A percentile compares a stretch with the other conserved stretches of the same genome.
Conservation (phyloP, 352 stramenopile species). For the Globisporangium middletonii region DNA sequence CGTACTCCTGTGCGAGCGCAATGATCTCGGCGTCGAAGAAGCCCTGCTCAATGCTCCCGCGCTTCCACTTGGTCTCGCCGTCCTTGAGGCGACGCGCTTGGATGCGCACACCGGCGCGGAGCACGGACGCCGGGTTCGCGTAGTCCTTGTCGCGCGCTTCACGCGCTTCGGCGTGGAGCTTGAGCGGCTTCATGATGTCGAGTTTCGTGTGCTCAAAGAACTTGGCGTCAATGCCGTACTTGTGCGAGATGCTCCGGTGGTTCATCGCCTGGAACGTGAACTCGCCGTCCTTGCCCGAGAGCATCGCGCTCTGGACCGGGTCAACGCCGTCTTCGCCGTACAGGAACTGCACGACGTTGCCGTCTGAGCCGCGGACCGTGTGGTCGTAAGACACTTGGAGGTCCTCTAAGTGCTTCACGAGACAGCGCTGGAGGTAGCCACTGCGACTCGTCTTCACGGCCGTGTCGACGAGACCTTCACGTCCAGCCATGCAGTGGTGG, state of each 20-base stretch:
- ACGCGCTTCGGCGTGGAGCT: slow-evolving; percentile 66
- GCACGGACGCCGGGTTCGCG: slow-evolving; percentile 22
- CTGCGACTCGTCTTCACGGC: slow-evolving; percentile 99
- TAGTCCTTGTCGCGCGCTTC: slow-evolving; percentile 48
- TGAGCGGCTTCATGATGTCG: slow-evolving; percentile 83
- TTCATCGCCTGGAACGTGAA: slow-evolving; percentile 97
- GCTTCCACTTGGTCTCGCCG: slow-evolving; percentile 84
- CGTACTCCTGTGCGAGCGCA: slow-evolving; percentile 47
- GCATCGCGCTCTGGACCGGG: slow-evolving; percentile 91
- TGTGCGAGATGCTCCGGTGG: slow-evolving; percentile 92
- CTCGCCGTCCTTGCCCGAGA: slow-evolving; percentile 90
- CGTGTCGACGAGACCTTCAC: slow-evolving; percentile 98
- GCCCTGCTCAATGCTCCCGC: slow-evolving; percentile 71
- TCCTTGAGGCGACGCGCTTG: slow-evolving; percentile 67
- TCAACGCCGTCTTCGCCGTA: slow-evolving; percentile 99
- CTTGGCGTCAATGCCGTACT: slow-evolving; percentile 86
- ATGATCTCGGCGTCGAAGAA: slow-evolving; percentile 70
- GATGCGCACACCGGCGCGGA: slow-evolving; percentile 53
- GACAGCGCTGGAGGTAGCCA: slow-evolving; percentile 98
- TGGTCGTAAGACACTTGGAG: slow-evolving; percentile 98
- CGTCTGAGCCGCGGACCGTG: slow-evolving; percentile 97
- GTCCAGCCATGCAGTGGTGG: slow-evolving; percentile 99
- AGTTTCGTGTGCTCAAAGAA: slow-evolving; percentile 90
- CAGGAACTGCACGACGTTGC: slow-evolving; percentile 98
- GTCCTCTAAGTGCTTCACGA: slow-evolving; percentile 99